Evolutionary conservation across 2,329 filamentous ascomycete species (phyloP), one percentile per base, ranked within the genome.

Genomic region (Diaporthe destruens): DNA sequence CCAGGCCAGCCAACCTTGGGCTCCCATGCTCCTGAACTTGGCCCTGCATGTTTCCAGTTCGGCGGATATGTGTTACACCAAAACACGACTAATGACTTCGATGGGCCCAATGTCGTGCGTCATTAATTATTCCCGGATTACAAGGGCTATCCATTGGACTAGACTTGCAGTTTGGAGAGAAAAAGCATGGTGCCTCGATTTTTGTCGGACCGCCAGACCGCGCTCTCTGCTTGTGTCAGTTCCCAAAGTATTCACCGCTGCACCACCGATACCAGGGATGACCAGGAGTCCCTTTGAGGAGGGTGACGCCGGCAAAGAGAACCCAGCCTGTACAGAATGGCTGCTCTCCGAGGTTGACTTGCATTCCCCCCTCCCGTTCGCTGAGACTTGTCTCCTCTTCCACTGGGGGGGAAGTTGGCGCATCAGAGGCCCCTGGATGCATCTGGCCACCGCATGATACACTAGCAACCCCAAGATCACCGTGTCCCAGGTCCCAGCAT

Each of bases 21-120:
- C 42, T 42, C 54, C 57, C 54, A 70, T 42, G 25, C 47, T 70
- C 56, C 18, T 51, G 20, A 70, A 51, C 16, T 42, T 47, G 44
- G n/a, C 59, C 55, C 47, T n/a, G 36, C 66, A 54, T 55, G 55
- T 65, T 68, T 55, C 70, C 53, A 49, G 34, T 44, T 68, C 54
- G 23, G 63, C 63, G 70, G 70, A 54, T 59, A 67, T 36, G 70
- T 72, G 70, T 68, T 47, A 72, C 63, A 55, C 39, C 29, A 39
- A 53, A 36, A 53, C 55, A 53, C n/a, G 32, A 61, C 34, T 49
- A 49, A 66, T 49, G 32, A 23, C 16, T 61, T 39, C 25, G 54
- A 68, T 39, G 51, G n/a, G 54, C 23, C 51, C 66, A 29, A 49
- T 68, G 42, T 68, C 42, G 54, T 68, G 54, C 61, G 49, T 63